Evolutionary conservation across 371 early-diverging fungal species (phyloP).

Genomic region (Rhizomucor miehei): DNA sequence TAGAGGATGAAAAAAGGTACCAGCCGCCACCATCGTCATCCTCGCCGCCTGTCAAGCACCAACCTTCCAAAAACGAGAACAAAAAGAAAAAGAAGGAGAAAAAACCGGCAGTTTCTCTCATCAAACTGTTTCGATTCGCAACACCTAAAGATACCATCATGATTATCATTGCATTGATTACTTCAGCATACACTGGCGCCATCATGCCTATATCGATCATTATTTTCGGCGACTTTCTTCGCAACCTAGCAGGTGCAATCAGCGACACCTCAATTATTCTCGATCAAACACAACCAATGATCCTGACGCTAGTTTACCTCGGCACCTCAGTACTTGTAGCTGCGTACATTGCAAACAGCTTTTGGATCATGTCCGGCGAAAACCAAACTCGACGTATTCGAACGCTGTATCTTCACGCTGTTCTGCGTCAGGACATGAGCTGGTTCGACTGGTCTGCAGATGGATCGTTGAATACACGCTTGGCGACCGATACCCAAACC

Average conservation of each 20-base stretch:
- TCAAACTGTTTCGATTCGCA: conserved; percentile 33
- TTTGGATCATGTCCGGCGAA: conserved; percentile 37
- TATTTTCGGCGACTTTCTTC: conserved; percentile 43
- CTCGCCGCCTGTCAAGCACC: background rate
- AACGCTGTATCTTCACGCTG: conserved; percentile 60
- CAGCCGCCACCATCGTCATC: background rate
- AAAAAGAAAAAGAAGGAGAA: conserved; percentile 37
- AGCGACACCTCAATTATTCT: conserved; percentile 8
- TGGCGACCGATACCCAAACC: conserved; percentile 67
- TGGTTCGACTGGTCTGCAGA: conserved; percentile 77
- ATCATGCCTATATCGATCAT: conserved; percentile 40
- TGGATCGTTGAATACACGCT: conserved; percentile 66
- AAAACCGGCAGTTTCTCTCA: conserved; percentile 24
- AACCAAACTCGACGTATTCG: conserved; percentile 56
- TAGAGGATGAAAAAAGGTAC: background rate
- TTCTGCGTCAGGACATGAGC: conserved; percentile 82
- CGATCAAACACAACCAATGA: conserved; percentile 27
- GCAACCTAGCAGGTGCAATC: conserved; percentile 26
- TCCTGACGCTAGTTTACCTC: conserved; percentile 27
- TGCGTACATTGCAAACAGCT: conserved; percentile 21
- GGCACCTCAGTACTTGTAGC: conserved; percentile 24
- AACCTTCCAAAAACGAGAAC: conserved; percentile 18
- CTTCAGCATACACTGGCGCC: conserved; percentile 32
- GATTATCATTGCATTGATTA: conserved; percentile 21
- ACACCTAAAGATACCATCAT: conserved; percentile 18